Conservation (phyloP, 2,329 filamentous ascomycete species). For the Pestalotiopsis fici region DNA sequence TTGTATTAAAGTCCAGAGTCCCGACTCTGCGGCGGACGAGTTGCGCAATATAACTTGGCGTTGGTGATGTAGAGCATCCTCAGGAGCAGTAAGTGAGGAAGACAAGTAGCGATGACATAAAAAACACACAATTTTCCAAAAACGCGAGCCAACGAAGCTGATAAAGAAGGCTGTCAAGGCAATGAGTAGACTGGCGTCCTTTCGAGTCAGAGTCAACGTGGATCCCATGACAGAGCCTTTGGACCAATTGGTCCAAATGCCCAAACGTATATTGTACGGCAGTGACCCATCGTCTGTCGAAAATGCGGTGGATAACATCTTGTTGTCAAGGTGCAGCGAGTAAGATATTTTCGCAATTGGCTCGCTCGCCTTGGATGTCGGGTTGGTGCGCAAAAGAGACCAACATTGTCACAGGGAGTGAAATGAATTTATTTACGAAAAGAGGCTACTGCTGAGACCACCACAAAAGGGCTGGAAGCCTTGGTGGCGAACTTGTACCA, state of each 20-base stretch:
- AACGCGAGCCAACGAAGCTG: slow-evolving; percentile 14
- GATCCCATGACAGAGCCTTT: slow-evolving; percentile 8
- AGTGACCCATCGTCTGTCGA: too few species aligned
- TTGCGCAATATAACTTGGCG: slow-evolving; percentile 18
- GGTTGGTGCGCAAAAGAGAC: too few species aligned
- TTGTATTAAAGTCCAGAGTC: slow-evolving; percentile 4
- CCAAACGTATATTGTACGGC: not conserved
- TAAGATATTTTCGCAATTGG: too few species aligned
- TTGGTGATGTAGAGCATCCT: slow-evolving; percentile 16
- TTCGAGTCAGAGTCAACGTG: slow-evolving; percentile 11
- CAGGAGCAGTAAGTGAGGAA: not conserved
- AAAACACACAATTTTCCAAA: slow-evolving; percentile 18
- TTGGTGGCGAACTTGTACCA: too few species aligned
- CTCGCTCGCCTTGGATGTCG: too few species aligned
- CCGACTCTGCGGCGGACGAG: slow-evolving; percentile 12
- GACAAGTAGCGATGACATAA: slow-evolving; percentile 12
- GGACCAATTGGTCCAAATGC: slow-evolving; percentile 17
- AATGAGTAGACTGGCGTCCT: slow-evolving; percentile 13
- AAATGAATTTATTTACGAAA: too few species aligned
- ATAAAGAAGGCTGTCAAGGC: slow-evolving; percentile 18
- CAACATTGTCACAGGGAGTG: too few species aligned
- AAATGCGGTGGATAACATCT: too few species aligned
- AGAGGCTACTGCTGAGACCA: too few species aligned
- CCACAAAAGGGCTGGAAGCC: too few species aligned
- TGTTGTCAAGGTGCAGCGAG: too few species aligned